Base-by-base conservation (phyloP, 1,284 basidiomycete species). In the Kalmanozyma brasiliensis region DNA sequence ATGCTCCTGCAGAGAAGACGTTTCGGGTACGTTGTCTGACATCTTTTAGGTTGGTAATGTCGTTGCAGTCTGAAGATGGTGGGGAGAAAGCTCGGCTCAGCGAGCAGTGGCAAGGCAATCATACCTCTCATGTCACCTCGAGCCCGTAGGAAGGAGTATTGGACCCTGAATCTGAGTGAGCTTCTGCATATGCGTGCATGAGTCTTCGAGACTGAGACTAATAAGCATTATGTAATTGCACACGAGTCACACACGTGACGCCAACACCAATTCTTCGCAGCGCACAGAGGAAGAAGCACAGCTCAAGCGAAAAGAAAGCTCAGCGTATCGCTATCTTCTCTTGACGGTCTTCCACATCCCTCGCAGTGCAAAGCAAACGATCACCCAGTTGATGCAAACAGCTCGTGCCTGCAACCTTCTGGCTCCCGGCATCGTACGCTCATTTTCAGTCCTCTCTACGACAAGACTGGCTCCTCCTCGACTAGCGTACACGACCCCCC, bases 211-310 rank as follows among this genome's bases (percentile, higher is more conserved):
- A 49, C 24, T 6, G 37, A 10, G 1, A n/a, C 23, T 36, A 61
- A 35, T 37, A 20, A 51, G 40, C 48, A 17, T 51, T 56, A 62
- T 46, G 23, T 56, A 35, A 53, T 53, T 53, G 22, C 5, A 9
- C 4, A n/a, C 52, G 60, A 62, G 60, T 62, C 60, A 62, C 60
- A 55, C 51, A 55, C 51, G 51, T 61, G 51, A 53, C 36, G 45
- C 36, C 26, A 29, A 29, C 26, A 11, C 26, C 11, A 6, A 6
- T 6, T 29, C 26, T 11, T 29, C 26, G 11, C 32, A 19, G 32
- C 20, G 23, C 13, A 33, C 17, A 1, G 9, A 36, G 16, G 11
- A 16, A 35, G 30, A 22, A n/a, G n/a, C n/a, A n/a, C n/a, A n/a
- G n/a, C n/a, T n/a, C n/a, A n/a, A n/a, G n/a, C n/a, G n/a, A n/a